These are phyloP conservation scores for Malus asiatica DNA, from an alignment of 306 rosid genomes.

Conservation along the genomic window DNA sequence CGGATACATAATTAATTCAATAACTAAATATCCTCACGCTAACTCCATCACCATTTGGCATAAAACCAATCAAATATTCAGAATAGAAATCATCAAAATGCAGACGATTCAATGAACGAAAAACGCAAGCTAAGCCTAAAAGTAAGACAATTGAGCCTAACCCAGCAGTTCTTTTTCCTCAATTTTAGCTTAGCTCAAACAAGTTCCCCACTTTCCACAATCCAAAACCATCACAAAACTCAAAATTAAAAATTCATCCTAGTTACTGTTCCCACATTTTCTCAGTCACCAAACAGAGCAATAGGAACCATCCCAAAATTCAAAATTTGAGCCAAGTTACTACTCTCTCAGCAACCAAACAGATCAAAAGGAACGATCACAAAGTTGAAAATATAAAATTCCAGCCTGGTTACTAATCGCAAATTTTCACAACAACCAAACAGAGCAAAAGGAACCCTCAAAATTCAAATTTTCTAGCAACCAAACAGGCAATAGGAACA, in stretches of 20 bases:
- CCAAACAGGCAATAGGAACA: neutral
- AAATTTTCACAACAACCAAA: neutral
- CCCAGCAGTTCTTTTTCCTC: neutral
- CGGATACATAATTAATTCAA: neutral
- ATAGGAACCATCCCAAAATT: neutral
- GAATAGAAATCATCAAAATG: neutral
- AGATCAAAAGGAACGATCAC: neutral
- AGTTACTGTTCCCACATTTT: neutral
- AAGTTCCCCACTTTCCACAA: neutral
- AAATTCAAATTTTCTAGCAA: neutral
- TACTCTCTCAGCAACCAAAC: slow-evolving; percentile 4
- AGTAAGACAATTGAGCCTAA: neutral
- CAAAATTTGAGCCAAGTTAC: neutral
- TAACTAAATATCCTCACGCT: neutral
- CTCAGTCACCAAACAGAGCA: neutral
- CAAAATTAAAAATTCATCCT: neutral
- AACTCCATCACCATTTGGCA: neutral
- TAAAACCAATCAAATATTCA: neutral
- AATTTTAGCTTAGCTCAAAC: neutral
- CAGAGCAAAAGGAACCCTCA: neutral
- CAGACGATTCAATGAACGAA: neutral
- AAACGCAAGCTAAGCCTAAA: neutral
- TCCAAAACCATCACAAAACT: neutral
- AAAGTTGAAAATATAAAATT: too few relatives aligned
- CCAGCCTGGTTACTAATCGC: neutral